Evolutionary conservation across 768 basidiomycete genomes (phyloP).

Genomic region (Grammothele lineata): DNA sequence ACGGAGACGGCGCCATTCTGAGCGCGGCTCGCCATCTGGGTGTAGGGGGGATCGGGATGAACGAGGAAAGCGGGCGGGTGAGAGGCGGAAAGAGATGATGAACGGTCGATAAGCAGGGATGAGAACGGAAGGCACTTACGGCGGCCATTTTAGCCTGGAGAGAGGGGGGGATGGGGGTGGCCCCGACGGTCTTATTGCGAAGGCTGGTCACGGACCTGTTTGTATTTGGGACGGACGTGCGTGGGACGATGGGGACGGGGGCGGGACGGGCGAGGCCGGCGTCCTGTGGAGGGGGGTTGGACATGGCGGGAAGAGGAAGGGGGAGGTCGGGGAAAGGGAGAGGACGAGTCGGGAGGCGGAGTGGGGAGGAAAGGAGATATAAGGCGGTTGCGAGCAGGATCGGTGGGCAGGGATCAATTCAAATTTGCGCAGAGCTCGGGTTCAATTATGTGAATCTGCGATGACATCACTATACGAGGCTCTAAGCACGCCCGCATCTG

Average conservation of each 20-base stretch:
- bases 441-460: neutral
- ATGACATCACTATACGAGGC: conserved; percentile 11
- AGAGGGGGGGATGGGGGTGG: conserved; percentile 79
- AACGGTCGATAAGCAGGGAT: conserved; percentile 1
- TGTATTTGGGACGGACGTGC: conserved; percentile 15
- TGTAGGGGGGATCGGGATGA: neutral
- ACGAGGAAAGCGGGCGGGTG: neutral
- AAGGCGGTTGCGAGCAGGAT: neutral
- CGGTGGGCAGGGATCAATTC: conserved; percentile 3
- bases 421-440: conserved; percentile 5
- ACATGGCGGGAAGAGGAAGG: conserved; percentile 10
- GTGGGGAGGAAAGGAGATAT: conserved; percentile 3
- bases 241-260: conserved; percentile 18
- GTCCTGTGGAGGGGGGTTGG: conserved; percentile 12
- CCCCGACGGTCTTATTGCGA: conserved; percentile 37
- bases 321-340: neutral
- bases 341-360: conserved; percentile 1
- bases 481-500: too few relatives aligned
- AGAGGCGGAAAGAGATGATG: conserved; percentile 15
- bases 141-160: conserved; percentile 94
- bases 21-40: conserved; percentile 44
- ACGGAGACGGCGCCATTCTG: conserved; percentile 30
- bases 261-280: conserved; percentile 11
- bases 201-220: conserved; percentile 34
- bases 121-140: conserved; percentile 41